These are phyloP conservation scores for Lizanozyma gosingica DNA, from an alignment of 1,139 yeast genomes.

Conservation along the genomic window DNA sequence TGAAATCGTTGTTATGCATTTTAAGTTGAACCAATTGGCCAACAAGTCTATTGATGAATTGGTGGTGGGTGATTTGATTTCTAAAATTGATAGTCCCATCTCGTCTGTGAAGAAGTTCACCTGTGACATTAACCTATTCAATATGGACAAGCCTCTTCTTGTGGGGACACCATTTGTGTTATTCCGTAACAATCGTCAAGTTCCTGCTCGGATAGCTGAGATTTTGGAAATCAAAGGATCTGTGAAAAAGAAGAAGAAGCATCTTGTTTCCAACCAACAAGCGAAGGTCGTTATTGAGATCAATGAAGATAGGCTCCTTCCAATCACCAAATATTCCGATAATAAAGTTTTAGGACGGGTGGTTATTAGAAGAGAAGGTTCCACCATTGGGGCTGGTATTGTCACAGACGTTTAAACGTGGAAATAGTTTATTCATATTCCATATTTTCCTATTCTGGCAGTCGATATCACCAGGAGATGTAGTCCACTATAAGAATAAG, in stretches of 20 bases:
- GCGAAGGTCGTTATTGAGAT: constrained; percentile 68
- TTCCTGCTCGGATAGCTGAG: constrained; percentile 61
- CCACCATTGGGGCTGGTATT: constrained; percentile 82
- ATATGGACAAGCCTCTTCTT: constrained; percentile 63
- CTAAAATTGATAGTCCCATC: constrained; percentile 40
- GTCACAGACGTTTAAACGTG: constrained; percentile 20
- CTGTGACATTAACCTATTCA: constrained; percentile 57
- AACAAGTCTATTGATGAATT: constrained; percentile 44
- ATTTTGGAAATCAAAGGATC: constrained; percentile 38
- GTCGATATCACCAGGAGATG: constrained; percentile 22
- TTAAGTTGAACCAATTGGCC: constrained; percentile 36
- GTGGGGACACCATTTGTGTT: constrained; percentile 78
- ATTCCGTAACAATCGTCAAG: constrained; percentile 73
- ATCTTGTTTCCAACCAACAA: constrained; percentile 61
- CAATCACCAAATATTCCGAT: constrained; percentile 51
- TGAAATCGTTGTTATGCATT: constrained; percentile 54
- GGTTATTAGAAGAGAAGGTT: constrained; percentile 78
- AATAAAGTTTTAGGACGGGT: constrained; percentile 68
- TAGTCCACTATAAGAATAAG: constrained; percentile 58
- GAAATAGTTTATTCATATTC: background rate
- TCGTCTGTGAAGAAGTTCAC: constrained; percentile 42
- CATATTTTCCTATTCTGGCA: background rate
- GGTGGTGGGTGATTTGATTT: constrained; percentile 62
- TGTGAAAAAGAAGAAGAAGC: constrained; percentile 52
- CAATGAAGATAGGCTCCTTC: constrained; percentile 44